phyloP scores from a whole-genome alignment of 768 basidiomycete genomes.

The Artomyces pyxidatus region DNA sequence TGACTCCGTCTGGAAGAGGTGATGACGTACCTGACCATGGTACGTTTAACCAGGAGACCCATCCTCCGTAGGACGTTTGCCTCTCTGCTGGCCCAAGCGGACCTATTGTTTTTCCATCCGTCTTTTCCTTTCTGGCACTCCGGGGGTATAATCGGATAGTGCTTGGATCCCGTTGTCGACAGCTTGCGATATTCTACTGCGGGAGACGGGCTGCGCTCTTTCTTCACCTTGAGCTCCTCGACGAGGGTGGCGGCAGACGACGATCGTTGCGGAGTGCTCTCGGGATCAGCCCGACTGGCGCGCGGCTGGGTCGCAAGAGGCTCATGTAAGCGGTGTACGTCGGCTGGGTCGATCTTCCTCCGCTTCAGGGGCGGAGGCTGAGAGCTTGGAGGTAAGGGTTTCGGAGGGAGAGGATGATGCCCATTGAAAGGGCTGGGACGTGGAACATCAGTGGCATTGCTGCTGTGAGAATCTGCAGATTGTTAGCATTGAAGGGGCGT shows the following conservation, averaged over 20 bases:
- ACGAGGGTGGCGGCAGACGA: slow-evolving; percentile 6
- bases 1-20: neutral
- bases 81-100: slow-evolving; percentile 9
- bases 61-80: slow-evolving; percentile 3
- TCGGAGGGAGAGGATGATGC: neutral
- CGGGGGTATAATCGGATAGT: slow-evolving; percentile 10
- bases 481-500: neutral
- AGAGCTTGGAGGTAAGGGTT: neutral
- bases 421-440: neutral
- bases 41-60: slow-evolving; percentile 7
- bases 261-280: neutral
- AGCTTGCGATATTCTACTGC: neutral
- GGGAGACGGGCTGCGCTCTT: slow-evolving; percentile 11
- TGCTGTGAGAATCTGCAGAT: neutral
- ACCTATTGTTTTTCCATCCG: slow-evolving; percentile 5
- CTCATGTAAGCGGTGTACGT: too few species aligned
- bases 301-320: neutral
- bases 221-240: slow-evolving; percentile 4
- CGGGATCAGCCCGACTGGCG: neutral
- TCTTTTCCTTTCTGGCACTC: slow-evolving; percentile 6
- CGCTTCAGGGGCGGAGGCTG: neutral
- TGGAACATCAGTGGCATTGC: neutral
- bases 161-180: slow-evolving; percentile 9
- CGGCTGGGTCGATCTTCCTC: neutral
- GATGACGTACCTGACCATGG: slow-evolving; percentile 12